Conservation (phyloP, 169 alveolate genomes). For the Hammondia hammondi region DNA sequence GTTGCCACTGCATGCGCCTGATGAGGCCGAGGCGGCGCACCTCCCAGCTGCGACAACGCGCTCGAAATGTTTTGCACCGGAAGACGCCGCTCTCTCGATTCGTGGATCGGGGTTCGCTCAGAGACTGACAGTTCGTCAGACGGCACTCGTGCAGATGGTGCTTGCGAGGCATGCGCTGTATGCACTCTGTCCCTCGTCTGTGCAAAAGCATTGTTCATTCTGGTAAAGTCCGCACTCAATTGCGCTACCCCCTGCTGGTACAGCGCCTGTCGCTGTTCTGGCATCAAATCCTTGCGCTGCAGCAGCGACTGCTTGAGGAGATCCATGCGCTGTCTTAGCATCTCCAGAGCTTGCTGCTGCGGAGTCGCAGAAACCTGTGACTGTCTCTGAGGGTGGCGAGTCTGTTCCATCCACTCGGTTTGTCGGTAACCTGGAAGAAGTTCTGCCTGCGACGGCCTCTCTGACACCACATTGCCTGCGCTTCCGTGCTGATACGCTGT, state of each 20-base stretch:
- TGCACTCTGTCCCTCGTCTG: constrained; percentile 1
- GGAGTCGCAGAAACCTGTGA: neutral
- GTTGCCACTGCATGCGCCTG: neutral
- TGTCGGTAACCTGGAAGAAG: neutral
- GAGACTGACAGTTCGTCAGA: neutral
- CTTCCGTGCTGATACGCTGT: neutral
- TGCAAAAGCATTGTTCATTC: neutral
- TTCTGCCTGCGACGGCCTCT: neutral
- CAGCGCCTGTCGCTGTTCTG: neutral
- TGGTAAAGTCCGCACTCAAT: neutral
- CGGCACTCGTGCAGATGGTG: neutral
- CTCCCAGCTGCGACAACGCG: neutral
- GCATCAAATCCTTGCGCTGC: neutral
- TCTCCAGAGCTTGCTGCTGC: neutral
- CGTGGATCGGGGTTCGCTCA: neutral
- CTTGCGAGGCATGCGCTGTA: neutral
- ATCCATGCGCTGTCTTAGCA: constrained; percentile 2
- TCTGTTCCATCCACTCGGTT: neutral
- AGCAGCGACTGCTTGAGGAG: neutral
- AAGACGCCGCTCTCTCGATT: neutral
- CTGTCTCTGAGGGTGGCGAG: neutral
- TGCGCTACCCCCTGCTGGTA: neutral
- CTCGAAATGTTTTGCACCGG: neutral
- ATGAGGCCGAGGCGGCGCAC: neutral
- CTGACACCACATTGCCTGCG: neutral